phyloP scores from a whole-genome alignment of 73 alveolate genomes.

The Urostyla sp. region DNA sequence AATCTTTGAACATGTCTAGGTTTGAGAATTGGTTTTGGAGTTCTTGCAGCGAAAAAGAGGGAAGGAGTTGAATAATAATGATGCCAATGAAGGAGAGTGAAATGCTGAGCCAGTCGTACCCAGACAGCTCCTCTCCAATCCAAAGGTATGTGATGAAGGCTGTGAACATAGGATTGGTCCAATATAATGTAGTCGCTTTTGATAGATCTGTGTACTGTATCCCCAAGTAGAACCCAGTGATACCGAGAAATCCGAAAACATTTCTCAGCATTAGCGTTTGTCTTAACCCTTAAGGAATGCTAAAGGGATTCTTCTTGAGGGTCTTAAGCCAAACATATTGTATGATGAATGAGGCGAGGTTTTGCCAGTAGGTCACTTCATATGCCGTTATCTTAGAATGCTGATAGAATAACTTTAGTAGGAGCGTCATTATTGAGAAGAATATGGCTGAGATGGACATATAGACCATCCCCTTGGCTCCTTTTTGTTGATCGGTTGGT shows the following conservation, averaged over 20 bases:
- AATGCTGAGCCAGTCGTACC: constrained; percentile 48
- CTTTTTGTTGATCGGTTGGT: too few species aligned
- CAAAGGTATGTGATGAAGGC: constrained; percentile 35
- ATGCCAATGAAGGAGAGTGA: constrained; percentile 45
- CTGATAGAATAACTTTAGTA: constrained; percentile 11
- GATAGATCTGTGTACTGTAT: constrained; percentile 47
- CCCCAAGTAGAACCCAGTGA: constrained; percentile 35
- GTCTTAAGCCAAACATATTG: constrained; percentile 4
- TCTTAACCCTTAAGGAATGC: neutral
- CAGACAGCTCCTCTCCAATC: constrained; percentile 2
- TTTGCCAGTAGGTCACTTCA: constrained; percentile 51
- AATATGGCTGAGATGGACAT: constrained; percentile 48
- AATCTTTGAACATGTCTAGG: neutral
- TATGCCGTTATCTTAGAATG: constrained; percentile 14
- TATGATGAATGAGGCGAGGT: constrained; percentile 4
- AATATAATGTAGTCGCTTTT: constrained; percentile 38
- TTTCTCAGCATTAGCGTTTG: constrained; percentile 20
- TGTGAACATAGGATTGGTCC: constrained; percentile 58
- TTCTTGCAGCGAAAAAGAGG: constrained; percentile 15
- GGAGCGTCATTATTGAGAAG: constrained; percentile 35
- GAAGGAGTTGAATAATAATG: constrained; percentile 30
- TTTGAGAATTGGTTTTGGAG: neutral
- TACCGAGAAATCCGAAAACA: constrained; percentile 28
- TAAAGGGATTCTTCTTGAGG: constrained; percentile 8
- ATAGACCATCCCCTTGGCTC: constrained; percentile 50